Base-by-base conservation (phyloP, 1,139 yeast species). In the Lodderomyces theae region DNA sequence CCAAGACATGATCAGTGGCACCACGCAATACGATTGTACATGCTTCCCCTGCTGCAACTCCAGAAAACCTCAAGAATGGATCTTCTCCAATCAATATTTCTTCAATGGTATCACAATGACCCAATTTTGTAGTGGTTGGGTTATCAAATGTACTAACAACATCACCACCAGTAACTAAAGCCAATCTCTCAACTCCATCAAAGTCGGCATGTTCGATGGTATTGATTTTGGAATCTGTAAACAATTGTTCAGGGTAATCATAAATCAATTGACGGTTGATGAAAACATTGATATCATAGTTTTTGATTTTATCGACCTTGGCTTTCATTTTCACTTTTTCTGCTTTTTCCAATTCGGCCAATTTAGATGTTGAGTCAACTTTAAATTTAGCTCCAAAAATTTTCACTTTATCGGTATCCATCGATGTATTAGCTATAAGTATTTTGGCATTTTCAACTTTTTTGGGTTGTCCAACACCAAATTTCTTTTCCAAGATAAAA, bases 181-280 rank as follows among this genome's bases (percentile, higher is more conserved):
- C 96, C 52, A 92, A 77, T 61, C 98, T 82, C 70, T 92, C 98
- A 44, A 92, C 89, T 54, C 98, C 99, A 58, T 88, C 98, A 54
- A 94, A 94, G 64, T 94, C 99, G 16, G 98, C 98, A 59, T 94
- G 98, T 67, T 92, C 98, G 50, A 92, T 88, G 25, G 97, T 82
- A 65, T 88, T 90, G 56, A 92, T 86, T 43, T 83, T 81, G 34
- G 88, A 66, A 56, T 92, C 98, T 5, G 95, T 79, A 58, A 92
- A 87, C 51, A 92, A 73, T 64, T 88, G 97, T 66, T 92, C 98
- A 23, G 99, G 98, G 77, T 92, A 94, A 68, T 92, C 97, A 67
- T 92, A 94, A 57, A 92, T 92, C 57, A 94, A 79, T 65, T 92
- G 98, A 60, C 98, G 81, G 69, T 92, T 92, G 52, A 92, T 90